Conservation (phyloP, 2,329 filamentous ascomycete genomes). For the Colletotrichum sp. region DNA sequence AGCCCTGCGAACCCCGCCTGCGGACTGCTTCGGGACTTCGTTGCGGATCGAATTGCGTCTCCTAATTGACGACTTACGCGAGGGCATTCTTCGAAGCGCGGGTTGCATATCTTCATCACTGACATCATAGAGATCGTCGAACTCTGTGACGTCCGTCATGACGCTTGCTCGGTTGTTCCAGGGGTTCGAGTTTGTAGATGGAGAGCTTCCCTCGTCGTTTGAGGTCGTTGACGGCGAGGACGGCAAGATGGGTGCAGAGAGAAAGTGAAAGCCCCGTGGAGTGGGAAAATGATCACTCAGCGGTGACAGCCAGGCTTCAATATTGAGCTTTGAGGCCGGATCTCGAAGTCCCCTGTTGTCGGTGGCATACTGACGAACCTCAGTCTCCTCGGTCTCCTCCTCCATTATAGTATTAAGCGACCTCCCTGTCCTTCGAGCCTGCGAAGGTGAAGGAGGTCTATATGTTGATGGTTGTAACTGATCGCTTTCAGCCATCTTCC, state of each 20-base stretch:
- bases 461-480: conserved; percentile 46
- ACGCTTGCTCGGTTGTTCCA: conserved; percentile 69
- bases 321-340: conserved; percentile 49
- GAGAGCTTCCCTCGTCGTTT: conserved; percentile 56
- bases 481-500: conserved; percentile 53
- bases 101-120: conserved; percentile 74
- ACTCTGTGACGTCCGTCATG: conserved; percentile 72
- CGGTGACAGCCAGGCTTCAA: conserved; percentile 64
- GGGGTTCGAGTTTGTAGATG: conserved; percentile 59
- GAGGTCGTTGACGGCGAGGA: conserved; percentile 64
- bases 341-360: conserved; percentile 29
- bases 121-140: conserved; percentile 87
- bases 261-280: conserved; percentile 70
- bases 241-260: conserved; percentile 66
- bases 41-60: conserved; percentile 42
- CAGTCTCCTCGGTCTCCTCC: conserved; percentile 53
- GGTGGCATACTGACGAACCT: conserved; percentile 31
- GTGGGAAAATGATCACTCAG: conserved; percentile 73
- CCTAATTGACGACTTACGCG: conserved; percentile 40
- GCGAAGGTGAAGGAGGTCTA: conserved; percentile 57
- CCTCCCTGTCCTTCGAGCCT: conserved; percentile 57
- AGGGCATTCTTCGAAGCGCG: conserved; percentile 23
- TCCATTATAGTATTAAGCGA: conserved; percentile 72
- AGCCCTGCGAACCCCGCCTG: conserved; percentile 36
- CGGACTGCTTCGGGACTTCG: conserved; percentile 23